These are phyloP conservation scores for Neonectria ditissima DNA, from an alignment of 2,329 filamentous ascomycete genomes.

Conservation along the genomic window DNA sequence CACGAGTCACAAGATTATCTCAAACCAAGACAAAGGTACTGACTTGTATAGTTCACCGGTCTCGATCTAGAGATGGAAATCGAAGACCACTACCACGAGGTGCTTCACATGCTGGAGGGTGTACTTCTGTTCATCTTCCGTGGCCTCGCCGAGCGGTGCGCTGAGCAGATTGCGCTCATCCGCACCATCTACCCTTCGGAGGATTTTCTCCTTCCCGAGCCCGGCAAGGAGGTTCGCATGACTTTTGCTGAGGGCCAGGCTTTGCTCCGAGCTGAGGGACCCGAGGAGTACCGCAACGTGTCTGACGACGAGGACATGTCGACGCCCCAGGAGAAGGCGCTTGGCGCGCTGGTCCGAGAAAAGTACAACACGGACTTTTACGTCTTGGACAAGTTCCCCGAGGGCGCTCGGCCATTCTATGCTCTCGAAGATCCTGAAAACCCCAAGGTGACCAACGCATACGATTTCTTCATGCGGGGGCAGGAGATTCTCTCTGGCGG, in stretches of 20 bases:
- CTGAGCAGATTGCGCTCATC: constrained; percentile 78
- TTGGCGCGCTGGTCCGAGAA: constrained; percentile 85
- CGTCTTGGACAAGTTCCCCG: constrained; percentile 95
- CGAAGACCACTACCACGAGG: constrained; percentile 80
- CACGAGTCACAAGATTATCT: not conserved
- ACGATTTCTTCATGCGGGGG: constrained; percentile 90
- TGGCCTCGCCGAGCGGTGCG: constrained; percentile 74
- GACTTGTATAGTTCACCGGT: constrained; percentile 73
- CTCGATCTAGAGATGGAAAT: constrained; percentile 94
- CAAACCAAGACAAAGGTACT: constrained; percentile 6
- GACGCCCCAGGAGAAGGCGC: constrained; percentile 87
- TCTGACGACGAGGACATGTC: constrained; percentile 82
- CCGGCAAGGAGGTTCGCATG: constrained; percentile 80
- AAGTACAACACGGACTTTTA: constrained; percentile 98
- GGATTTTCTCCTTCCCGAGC: constrained; percentile 78
- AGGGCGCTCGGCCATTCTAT: constrained; percentile 90
- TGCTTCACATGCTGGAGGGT: constrained; percentile 76
- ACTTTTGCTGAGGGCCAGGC: constrained; percentile 83
- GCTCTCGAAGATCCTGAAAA: constrained; percentile 80
- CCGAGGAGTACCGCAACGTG: constrained; percentile 74
- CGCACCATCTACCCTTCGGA: constrained; percentile 82
- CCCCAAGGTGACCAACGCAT: constrained; percentile 73
- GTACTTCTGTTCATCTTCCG: constrained; percentile 85
- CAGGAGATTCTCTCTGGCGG: constrained; percentile 94
- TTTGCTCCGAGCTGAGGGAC: constrained; percentile 80